A percentile compares a stretch with the other conserved stretches of the same genome.
phyloP scores from a whole-genome alignment of 768 basidiomycete genomes.

The Zangia roseola region DNA sequence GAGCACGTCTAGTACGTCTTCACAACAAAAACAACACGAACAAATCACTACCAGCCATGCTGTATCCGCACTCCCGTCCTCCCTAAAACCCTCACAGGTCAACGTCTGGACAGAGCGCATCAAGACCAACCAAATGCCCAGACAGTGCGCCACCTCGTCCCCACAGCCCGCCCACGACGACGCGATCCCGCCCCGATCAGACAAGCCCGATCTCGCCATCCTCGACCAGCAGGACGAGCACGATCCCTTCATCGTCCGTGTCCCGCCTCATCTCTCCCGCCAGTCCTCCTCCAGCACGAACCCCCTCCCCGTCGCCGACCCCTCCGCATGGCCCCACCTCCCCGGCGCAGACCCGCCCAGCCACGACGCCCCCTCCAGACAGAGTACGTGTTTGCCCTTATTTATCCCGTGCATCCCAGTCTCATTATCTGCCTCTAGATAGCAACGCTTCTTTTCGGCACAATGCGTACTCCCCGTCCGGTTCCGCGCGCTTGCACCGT shows the following conservation, averaged over 20 bases:
- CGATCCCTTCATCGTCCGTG: constrained; percentile 47
- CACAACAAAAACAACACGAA: constrained; percentile 4
- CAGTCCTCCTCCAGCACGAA: constrained; percentile 26
- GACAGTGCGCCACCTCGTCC: constrained; percentile 10
- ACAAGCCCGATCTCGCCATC: constrained; percentile 14
- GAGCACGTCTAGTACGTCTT: constrained; percentile 9
- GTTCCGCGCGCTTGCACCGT: constrained; percentile 32
- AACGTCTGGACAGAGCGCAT: constrained; percentile 46
- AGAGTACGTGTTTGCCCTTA: constrained; percentile 35
- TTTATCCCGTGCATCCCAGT: constrained; percentile 4
- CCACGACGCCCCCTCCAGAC: constrained; percentile 26
- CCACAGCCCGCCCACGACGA: constrained; percentile 16
- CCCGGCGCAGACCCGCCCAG: constrained; percentile 18
- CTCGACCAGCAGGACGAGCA: constrained; percentile 30
- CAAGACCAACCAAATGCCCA: constrained; percentile 28
- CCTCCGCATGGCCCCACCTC: constrained; percentile 18
- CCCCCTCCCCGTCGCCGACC: constrained; percentile 19
- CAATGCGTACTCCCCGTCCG: constrained; percentile 28
- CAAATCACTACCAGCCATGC: background rate
- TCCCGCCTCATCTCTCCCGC: constrained; percentile 34
- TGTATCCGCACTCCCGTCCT: background rate
- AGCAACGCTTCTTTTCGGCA: constrained; percentile 30
- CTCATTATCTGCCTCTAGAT: constrained; percentile 15
- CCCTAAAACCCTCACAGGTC: constrained; percentile 21
- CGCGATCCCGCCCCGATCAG: constrained; percentile 19